phyloP scores from a whole-genome alignment of 352 stramenopile species.

The Globisporangium splendens region DNA sequence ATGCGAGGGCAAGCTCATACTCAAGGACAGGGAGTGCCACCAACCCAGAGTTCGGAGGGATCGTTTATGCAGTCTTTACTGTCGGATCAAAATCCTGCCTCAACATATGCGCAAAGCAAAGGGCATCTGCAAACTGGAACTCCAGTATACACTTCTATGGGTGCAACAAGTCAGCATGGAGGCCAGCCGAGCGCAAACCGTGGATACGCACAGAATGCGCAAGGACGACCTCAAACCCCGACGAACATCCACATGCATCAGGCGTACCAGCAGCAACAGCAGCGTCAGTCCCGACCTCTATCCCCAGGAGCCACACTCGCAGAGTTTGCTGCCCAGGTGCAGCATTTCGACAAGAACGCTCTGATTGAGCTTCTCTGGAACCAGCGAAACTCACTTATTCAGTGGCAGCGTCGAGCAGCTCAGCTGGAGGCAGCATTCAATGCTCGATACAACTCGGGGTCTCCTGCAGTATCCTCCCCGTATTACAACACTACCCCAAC shows the following conservation, averaged over 20 bases:
- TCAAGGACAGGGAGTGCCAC: conserved; percentile 5
- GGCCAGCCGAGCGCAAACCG: conserved; percentile 7
- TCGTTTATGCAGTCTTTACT: conserved; percentile 44
- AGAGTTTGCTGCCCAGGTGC: conserved; percentile 65
- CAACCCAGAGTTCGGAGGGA: conserved; percentile 11
- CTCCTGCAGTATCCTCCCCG: conserved; percentile 14
- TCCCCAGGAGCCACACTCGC: conserved; percentile 26
- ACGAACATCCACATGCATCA: conserved; percentile 15
- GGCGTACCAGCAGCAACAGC: conserved; percentile 25
- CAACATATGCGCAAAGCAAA: conserved; percentile 15
- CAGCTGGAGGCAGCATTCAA: conserved; percentile 53
- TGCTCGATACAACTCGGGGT: conserved; percentile 11
- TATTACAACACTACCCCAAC: conserved; percentile 42
- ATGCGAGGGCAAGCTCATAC: conserved; percentile 4
- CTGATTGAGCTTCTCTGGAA: conserved; percentile 79
- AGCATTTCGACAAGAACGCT: conserved; percentile 59
- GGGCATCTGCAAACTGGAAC: conserved; percentile 2
- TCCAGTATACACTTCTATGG: conserved; percentile 3
- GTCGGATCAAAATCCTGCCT: conserved; percentile 21
- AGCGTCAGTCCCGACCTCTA: conserved; percentile 19
- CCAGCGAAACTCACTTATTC: conserved; percentile 52
- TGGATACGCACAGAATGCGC: conserved; percentile 7
- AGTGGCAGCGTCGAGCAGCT: conserved; percentile 52
- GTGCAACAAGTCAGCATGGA: conserved; percentile 9
- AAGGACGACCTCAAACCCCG: conserved; percentile 3